phyloP scores from a whole-genome alignment of 225 moss, liverwort and hornwort species.

The Pseudoscleropodium purum region DNA sequence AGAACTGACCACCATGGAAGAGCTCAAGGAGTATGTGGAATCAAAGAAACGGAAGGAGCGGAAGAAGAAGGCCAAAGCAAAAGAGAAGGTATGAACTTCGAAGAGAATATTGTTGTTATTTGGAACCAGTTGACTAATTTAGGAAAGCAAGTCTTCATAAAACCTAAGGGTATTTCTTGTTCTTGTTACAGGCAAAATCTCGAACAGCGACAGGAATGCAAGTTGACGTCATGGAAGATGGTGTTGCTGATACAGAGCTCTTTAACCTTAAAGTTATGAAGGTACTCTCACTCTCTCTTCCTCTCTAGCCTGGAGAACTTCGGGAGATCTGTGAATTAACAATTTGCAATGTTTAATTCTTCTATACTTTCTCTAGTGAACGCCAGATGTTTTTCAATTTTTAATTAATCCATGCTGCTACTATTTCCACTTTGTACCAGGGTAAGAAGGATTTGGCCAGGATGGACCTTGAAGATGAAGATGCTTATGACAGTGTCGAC shows the following conservation, averaged over 20 bases:
- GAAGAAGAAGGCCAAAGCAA: conserved; percentile 71
- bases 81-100: conserved; percentile 62
- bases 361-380: not conserved
- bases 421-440: conserved; percentile 17
- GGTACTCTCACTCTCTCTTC: conserved; percentile 18
- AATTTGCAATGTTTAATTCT: not conserved
- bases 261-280: conserved; percentile 72
- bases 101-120: not conserved
- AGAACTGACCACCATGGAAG: conserved; percentile 80
- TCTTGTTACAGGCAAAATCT: conserved; percentile 56
- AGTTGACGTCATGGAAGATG: conserved; percentile 92
- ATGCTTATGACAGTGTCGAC: conserved; percentile 52
- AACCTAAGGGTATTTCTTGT: not conserved
- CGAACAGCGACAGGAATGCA: conserved; percentile 95
- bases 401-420: not conserved
- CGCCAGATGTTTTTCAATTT: not conserved
- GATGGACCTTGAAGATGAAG: conserved; percentile 61
- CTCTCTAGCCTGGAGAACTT: not conserved
- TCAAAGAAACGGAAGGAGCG: conserved; percentile 66
- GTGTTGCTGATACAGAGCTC: conserved; percentile 71
- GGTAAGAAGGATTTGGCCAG: conserved; percentile 75
- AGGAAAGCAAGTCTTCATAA: not conserved
- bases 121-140: not conserved
- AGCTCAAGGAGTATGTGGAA: conserved; percentile 72
- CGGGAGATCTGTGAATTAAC: not conserved